Base-by-base conservation (phyloP, 495 filamentous ascomycete genomes). In the Rusavskia elegans region DNA sequence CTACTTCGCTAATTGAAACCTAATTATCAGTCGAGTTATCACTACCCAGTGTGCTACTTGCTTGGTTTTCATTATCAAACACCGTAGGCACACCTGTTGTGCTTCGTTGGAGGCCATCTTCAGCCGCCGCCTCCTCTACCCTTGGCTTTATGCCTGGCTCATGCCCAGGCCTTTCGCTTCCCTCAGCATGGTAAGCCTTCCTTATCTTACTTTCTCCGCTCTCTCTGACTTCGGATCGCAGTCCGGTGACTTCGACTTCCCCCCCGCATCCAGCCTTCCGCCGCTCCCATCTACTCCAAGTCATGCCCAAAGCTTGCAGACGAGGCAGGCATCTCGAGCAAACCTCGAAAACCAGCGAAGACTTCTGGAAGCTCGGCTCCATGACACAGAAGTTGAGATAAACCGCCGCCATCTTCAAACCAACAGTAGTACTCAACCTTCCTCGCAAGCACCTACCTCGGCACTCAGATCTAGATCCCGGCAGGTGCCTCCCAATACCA, bases 241-340 rank as follows among this genome's bases (percentile, higher is more conserved):
- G 80, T 82, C 79, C 62, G 74, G 73, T 53, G 78, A 79, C 64
- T 73, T 73, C 61, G 73, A 78, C 61, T 71, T 73, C 46, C 57
- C 55, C 25, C 59, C 56, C n/a, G 55, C 50, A 46, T 46, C 25
- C 25, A 27, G 25, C 25, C 25, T 27, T 27, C 25, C 45, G 21
- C 35, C 35, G 14, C 20, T 20, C 14, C 32, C 36, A 37, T 29
- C 14, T 6, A 16, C 44, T 20, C 21, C 16, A 14, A 25, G 1
- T 17, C 19, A 29, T 23, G 32, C 32, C 32, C 32, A 35, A 46
- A 23, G 21, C 44, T 46, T 17, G 17, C 5, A 17, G 11, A 29
- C 16, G 2, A 17, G 5, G 23, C 44, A 46, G 14, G 11, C 11
- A 23, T 29, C 44, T 16, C 23, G 5, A 46, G 27, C 36, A 39